phyloP scores from a whole-genome alignment of 495 filamentous ascomycete species.

The Aspergillus sparsus region DNA sequence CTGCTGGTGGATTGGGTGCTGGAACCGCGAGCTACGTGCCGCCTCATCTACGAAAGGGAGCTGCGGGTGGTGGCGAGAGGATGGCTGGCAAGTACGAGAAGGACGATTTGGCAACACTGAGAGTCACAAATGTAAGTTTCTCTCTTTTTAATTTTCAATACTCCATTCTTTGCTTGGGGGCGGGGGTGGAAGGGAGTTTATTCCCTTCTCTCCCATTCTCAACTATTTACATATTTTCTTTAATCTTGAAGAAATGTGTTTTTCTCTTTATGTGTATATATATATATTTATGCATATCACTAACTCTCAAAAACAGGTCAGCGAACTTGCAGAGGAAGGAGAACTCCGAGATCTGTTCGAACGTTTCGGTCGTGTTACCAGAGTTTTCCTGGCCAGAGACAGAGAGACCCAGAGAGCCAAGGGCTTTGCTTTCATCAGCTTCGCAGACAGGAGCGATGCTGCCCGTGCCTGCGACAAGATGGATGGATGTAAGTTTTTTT shows the following conservation, averaged over 20 bases:
- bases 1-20: conserved; percentile 61
- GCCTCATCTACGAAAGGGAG: conserved; percentile 81
- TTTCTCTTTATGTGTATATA: conserved; percentile 18
- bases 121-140: conserved; percentile 90
- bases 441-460: conserved; percentile 83
- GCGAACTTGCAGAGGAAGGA: conserved; percentile 92
- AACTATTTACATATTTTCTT: conserved; percentile 15
- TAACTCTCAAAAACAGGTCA: conserved; percentile 59
- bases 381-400: conserved; percentile 97
- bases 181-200: too few species aligned
- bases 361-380: conserved; percentile 91
- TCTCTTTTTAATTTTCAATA: not conserved
- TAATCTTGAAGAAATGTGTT: not conserved
- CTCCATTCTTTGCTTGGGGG: not conserved
- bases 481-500: conserved; percentile 76
- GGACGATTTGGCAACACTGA: conserved; percentile 92
- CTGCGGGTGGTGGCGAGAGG: conserved; percentile 68
- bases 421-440: conserved; percentile 98
- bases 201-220: not conserved
- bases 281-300: conserved; percentile 14
- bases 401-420: conserved; percentile 92
- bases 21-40: conserved; percentile 85
- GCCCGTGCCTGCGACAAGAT: conserved; percentile 92
- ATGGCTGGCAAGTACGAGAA: conserved; percentile 96
- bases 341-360: conserved; percentile 98